Base-by-base conservation (phyloP, 2,329 filamentous ascomycete genomes). In the Colletotrichum kahawae region DNA sequence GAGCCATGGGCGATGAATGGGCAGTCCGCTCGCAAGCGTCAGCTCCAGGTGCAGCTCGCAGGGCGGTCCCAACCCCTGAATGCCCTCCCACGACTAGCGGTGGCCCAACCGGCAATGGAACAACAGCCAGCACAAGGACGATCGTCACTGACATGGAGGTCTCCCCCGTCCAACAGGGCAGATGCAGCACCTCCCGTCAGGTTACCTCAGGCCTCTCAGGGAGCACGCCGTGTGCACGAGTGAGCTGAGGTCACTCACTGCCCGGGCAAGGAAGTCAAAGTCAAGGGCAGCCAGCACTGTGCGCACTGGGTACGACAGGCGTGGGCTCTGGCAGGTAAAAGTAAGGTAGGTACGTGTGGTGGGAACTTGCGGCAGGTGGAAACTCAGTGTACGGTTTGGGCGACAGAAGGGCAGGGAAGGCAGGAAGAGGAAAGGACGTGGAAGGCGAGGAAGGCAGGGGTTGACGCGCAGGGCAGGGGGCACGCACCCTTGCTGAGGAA, bases 61-160 rank as follows among this genome's bases (percentile, higher is more conserved):
- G 59, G 70, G 57, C 48, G 64, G 73, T 72, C 73, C 64, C 29
- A 57, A 73, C 70, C 73, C 72, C 69, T 75, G 64, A 29, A 29
- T 36, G 63, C 4, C 27, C 10, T 48, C 43, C 43, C 10, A 48
- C 43, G 43, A 48, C 43, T 21, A 48, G 67, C 67, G 67, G 68
- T 70, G 71, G 71, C 67, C 67, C 57, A 70, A 56, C 21, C 67
- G 63, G 70, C n/a, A 48, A 48, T 21, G 43, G 43, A 48, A 64
- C 63, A 38, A 24, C 64, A 67, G 54, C 70, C 64, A 67, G 54
- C 70, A 62, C 48, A 59, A 67, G 62, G 68, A 43, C 62, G 71
- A 74, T 74, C 71, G 36, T 60, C 67, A 66, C 71, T 38, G 71
- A 74, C 71, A 62, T 60, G 67, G 43, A n/a, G 43, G 43, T 48